A percentile compares a stretch with the other conserved stretches of the same genome.
These are phyloP conservation scores for Aristolochia contorta DNA, from an alignment of 164 flowering plant genomes.

Conservation along the genomic window DNA sequence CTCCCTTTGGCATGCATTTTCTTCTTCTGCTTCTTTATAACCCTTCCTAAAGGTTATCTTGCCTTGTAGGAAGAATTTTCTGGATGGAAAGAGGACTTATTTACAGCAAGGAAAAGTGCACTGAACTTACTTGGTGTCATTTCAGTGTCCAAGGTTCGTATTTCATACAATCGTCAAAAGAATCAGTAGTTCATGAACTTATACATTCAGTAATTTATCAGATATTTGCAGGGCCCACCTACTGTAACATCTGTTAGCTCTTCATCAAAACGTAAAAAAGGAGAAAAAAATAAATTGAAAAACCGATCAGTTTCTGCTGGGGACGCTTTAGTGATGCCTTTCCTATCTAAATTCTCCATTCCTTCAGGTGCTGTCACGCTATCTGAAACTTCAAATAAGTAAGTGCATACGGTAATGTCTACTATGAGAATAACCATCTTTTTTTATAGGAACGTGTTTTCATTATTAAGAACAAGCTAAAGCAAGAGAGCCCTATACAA, in stretches of 20 bases:
- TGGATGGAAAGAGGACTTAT: constrained; percentile 73
- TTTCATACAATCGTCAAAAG: background rate
- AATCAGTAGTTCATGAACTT: background rate
- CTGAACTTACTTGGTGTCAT: constrained; percentile 74
- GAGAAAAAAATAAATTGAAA: constrained; percentile 46
- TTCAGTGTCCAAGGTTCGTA: constrained; percentile 61
- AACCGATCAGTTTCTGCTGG: constrained; percentile 41
- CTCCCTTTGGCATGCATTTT: background rate
- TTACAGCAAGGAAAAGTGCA: constrained; percentile 80
- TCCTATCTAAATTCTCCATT: constrained; percentile 59
- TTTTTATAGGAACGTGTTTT: no score
- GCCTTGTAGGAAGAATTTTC: constrained; percentile 58
- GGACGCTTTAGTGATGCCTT: constrained; percentile 71
- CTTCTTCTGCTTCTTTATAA: background rate
- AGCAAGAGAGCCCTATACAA: no score
- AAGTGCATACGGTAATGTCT: constrained; percentile 17
- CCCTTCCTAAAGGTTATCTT: constrained; percentile 1
- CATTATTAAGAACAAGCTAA: no score
- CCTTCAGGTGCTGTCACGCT: constrained; percentile 34
- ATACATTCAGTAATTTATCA: background rate
- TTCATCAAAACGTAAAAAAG: constrained; percentile 60
- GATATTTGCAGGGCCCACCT: constrained; percentile 54
- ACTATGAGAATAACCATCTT: background rate
- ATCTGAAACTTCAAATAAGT: constrained; percentile 32
- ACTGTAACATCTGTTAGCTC: constrained; percentile 15